Percentiles rank a stretch among this genome's conserved stretches.
These are phyloP conservation scores for Aspergillus baeticus DNA, from an alignment of 495 filamentous ascomycete species.

Conservation along the genomic window DNA sequence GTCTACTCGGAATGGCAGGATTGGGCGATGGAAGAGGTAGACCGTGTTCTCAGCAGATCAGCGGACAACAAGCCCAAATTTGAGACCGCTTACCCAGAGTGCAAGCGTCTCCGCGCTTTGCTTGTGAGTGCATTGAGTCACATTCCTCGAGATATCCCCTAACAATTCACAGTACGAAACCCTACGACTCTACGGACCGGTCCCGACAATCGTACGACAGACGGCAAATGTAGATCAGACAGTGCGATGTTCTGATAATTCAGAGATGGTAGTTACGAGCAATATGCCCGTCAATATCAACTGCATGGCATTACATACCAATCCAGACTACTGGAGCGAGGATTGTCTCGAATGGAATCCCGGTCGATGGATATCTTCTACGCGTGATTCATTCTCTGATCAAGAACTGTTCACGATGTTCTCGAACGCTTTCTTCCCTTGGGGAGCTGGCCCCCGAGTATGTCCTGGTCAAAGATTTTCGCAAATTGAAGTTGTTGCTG, in stretches of 20 bases:
- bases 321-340: constrained; percentile 1
- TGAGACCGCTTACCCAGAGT: not conserved
- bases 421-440: not conserved
- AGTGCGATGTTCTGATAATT: not conserved
- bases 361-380: constrained; percentile 4
- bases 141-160: not conserved
- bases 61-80: not conserved
- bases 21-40: constrained; percentile 8
- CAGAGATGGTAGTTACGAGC: not conserved
- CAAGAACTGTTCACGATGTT: not conserved
- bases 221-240: not conserved
- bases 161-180: constrained; percentile 10
- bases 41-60: not conserved
- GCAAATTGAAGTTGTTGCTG: constrained; percentile 9
- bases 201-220: not conserved
- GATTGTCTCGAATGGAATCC: constrained; percentile 10
- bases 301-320: constrained; percentile 3
- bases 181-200: constrained; percentile 11
- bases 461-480: constrained; percentile 14
- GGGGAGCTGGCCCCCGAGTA: constrained; percentile 6
- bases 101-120: not conserved
- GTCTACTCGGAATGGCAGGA: constrained; percentile 10
- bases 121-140: constrained; percentile 1
- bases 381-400: not conserved
- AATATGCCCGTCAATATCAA: constrained; percentile 3